Evolutionary conservation across 1,139 yeast genomes (phyloP), one percentile per base, ranked within the genome.

Genomic region (Pichia sp.): DNA sequence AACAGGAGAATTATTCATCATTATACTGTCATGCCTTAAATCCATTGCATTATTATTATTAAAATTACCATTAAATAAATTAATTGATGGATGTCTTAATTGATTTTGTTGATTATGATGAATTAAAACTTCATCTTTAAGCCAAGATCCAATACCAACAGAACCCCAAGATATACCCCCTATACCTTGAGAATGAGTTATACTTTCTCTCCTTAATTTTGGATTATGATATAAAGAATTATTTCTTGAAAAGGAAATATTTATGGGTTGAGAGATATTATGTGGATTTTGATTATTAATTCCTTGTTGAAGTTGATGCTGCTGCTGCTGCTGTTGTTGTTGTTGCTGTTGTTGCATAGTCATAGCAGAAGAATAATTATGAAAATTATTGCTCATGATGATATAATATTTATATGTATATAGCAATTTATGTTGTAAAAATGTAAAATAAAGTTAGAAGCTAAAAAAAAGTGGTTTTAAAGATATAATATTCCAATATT

Each of bases 161-260:
- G 95, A 89, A 26, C 97, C 97, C 96, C 97, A 92, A n/a, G 95
- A 83, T 33, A 92, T 86, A 42, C 97, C 97, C 36, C 97, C 97
- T 81, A 90, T 86, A 9, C 97, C 97, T 63, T 87, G 96, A 3
- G 96, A 84, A 64, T 90, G 97, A 25, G 97, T 97, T 49, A 92
- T 81, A 49, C 90, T 81, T 57, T 90, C 97, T 50, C 97, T 73
- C 57, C 96, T 76, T 50, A 80, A 72, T 47, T 68, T 64, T 16
- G 69, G 63, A 42, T 74, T 76, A 56, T 74, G 78, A 64, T 63
- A 65, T 30, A 65, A 52, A 25, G 64, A 61, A 46, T 58, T 59
- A 47, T 62, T 55, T 37, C 64, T 53, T 36, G 60, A 55, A 38
- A 60, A 59, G 28, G 60, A 51, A 23, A 62, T 60, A 46, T 62